Evolutionary conservation across 352 stramenopile genomes (phyloP), one percentile per base, ranked within the genome.

Genomic region (Phytophthora ramorum): DNA sequence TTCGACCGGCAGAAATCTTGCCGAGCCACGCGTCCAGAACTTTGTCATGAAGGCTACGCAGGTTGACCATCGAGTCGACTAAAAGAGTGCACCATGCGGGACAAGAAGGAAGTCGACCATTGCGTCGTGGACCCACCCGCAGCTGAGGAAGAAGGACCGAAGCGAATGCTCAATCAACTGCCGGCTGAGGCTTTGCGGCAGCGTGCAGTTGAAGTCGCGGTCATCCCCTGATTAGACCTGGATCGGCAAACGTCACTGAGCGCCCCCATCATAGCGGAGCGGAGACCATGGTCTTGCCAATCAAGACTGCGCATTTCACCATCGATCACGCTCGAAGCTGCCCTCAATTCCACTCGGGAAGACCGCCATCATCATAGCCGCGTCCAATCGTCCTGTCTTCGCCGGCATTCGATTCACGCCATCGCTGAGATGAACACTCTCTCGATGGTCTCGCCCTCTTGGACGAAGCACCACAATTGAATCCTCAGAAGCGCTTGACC

Each of bases 301-400:
- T 66, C 38, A 43, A 14, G 26, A 17, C 24, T n/a, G n/a, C 6
- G 14, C 7, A 1, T 35, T 60, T 66, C 58, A 51, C 58, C 48
- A 66, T 66, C 58, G 30, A 56, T 46, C 38, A 17, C 16, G 46
- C 7, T 17, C n/a, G 34, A 41, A 7, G 41, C 26, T 24, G 12
- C 57, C 48, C 26, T 34, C 22, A 12, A 12, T 64, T 57, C 22
- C 57, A 26, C 35, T 41, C 19, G 45, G 44, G 45, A 63, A 57
- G 34, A 28, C 54, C 28, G 58, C 49, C 58, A 53, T 55, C 51
- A 67, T 55, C 59, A 62, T 62, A 56, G 60, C 58, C 58, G 46
- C 35, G 49, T 49, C 47, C 50, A 28, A 8, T 44, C 20, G 57
- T 51, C 57, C 57, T 64, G 57, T 63, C 24, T 59, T 53, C 58